Base-by-base conservation (phyloP, 116 monocot species). In the Trichopus zeylanicus region DNA sequence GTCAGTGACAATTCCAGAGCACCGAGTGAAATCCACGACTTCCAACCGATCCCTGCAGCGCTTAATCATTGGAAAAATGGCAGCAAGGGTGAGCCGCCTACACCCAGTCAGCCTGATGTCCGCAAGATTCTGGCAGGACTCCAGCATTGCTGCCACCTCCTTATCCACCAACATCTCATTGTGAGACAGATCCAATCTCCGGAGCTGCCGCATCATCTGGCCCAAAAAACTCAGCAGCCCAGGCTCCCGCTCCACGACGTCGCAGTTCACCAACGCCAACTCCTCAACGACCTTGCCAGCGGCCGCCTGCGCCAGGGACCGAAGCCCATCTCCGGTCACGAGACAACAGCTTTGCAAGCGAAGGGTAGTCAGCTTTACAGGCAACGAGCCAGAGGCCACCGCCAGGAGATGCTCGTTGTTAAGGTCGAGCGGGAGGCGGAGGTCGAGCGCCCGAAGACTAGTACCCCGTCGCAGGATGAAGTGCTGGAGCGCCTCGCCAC, bases 311-410 rank as follows among this genome's bases (percentile, higher is more conserved):
- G 59, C 75, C 20, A 90, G 75, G 3, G 85, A 67, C 11, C 81
- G 69, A 29, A 90, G 81, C 13, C 85, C 85, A 3, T 90, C 85
- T 1, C 85, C 81, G 4, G 89, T 81, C 19, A 90, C 55, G 2
- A 90, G 89, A 54, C 81, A 85, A 47, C 89, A 90, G 67, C 89
- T 90, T 56, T 90, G 85, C 7, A 90, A 73, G 35, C 81, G 72
- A 21, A 90, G 73, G 27, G 65, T 28, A 5, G 57, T 46, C n/a
- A 89, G 72, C 42, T 16, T 9, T 3, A 10, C n/a, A 33, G n/a
- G 31, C n/a, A n/a, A n/a, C n/a, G n/a, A n/a, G 16, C 8, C 6
- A 6, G 28, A 26, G 28, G 81, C 81, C 0, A 76, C 63, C 34
- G 78, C 78, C 26, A 59, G 33, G 55, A 90, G 73, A 46, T 90